These are phyloP conservation scores for Phytopythium chamaehyphon DNA, from an alignment of 352 stramenopile species.

Conservation along the genomic window DNA sequence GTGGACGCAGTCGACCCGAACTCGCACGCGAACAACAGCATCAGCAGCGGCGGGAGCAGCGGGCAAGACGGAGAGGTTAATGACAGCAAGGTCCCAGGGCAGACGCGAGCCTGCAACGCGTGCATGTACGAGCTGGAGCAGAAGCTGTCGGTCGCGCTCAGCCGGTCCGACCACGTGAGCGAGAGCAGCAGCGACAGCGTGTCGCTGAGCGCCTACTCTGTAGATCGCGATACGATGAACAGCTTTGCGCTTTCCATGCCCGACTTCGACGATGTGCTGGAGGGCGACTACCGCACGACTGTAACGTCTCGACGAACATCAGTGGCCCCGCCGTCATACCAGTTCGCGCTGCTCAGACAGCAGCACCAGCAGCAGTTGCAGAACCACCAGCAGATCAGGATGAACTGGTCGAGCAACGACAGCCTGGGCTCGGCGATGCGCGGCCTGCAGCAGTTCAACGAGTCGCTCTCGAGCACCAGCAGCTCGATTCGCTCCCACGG, in stretches of 20 bases:
- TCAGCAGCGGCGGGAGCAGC: constrained; percentile 8
- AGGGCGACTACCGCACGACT: constrained; percentile 4
- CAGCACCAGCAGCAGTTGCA: constrained; percentile 30
- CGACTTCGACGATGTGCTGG: constrained; percentile 27
- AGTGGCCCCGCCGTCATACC: constrained; percentile 4
- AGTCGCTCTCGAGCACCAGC: constrained; percentile 59
- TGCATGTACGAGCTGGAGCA: constrained; percentile 31
- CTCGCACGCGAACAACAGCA: not conserved
- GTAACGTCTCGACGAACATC: not conserved
- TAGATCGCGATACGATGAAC: constrained; percentile 15
- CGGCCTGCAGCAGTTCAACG: constrained; percentile 24
- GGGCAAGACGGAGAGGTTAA: constrained; percentile 6
- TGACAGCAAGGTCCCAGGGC: constrained; percentile 10
- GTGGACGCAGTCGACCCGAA: constrained; percentile 2
- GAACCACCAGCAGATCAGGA: constrained; percentile 21
- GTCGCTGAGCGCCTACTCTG: constrained; percentile 14
- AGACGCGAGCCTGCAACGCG: constrained; percentile 25
- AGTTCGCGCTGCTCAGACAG: constrained; percentile 20
- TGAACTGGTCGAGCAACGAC: constrained; percentile 13
- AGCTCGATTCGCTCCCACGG: constrained; percentile 28
- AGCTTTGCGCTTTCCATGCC: constrained; percentile 23
- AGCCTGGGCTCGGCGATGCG: constrained; percentile 3
- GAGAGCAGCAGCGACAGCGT: constrained; percentile 16
- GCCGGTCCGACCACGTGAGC: constrained; percentile 4
- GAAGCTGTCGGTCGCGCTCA: constrained; percentile 13